Conservation (phyloP, 1,284 basidiomycete species). For the Lentinus polychrous region DNA sequence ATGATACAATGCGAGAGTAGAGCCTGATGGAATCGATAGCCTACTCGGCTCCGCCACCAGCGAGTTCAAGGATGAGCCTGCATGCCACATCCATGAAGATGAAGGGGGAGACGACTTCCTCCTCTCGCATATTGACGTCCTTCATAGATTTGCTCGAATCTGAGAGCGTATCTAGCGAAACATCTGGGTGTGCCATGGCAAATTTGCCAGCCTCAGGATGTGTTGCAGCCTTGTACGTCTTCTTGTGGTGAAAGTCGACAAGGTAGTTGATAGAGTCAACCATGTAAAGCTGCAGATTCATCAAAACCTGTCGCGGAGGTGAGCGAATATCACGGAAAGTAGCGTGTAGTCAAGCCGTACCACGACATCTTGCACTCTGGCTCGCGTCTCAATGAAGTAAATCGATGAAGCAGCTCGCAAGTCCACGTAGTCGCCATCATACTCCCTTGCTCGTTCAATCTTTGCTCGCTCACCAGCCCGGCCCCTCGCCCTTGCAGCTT, state of each 20-base stretch:
- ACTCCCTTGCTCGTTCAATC: constrained; percentile 56
- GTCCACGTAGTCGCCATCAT: constrained; percentile 63
- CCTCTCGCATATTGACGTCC: constrained; percentile 48
- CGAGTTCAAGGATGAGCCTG: constrained; percentile 71
- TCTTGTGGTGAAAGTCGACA: constrained; percentile 97
- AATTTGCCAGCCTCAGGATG: constrained; percentile 61
- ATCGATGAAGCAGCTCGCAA: constrained; percentile 65
- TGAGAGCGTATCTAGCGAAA: constrained; percentile 38
- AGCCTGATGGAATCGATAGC: no score
- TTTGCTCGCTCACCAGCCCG: constrained; percentile 30
- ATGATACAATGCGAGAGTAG: no score
- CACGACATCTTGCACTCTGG: constrained; percentile 84
- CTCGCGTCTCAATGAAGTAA: constrained; percentile 93
- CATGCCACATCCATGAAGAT: constrained; percentile 97
- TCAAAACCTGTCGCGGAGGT: constrained; percentile 60
- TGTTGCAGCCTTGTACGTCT: constrained; percentile 70
- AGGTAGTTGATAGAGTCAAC: constrained; percentile 95
- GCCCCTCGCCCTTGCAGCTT: constrained; percentile 10
- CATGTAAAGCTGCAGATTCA: constrained; percentile 96
- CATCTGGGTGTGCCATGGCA: constrained; percentile 53
- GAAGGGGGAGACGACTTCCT: constrained; percentile 87
- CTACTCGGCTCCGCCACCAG: constrained; percentile 45
- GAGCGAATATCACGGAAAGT: not conserved
- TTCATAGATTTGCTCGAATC: constrained; percentile 43
- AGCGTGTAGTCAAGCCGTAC: constrained; percentile 32